Percentiles rank a stretch among this genome's conserved stretches.
phyloP scores from a whole-genome alignment of 768 basidiomycete genomes.

The Leccinum incarnatum region DNA sequence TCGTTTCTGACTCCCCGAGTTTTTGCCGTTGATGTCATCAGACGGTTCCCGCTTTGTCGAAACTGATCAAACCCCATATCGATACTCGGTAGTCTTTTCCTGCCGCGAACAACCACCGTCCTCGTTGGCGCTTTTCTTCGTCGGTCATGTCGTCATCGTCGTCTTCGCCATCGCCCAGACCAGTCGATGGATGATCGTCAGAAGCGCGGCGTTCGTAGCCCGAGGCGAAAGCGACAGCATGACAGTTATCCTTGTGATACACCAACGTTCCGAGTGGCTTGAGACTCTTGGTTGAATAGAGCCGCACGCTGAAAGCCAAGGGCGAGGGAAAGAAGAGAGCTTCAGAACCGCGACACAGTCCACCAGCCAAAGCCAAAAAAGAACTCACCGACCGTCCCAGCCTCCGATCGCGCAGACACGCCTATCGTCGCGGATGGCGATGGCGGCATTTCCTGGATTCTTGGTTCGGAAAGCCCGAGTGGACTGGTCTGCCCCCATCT shows the following conservation, averaged over 20 bases:
- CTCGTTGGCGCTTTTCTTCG: slow-evolving; percentile 43
- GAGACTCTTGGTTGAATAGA: slow-evolving; percentile 78
- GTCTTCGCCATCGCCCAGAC: slow-evolving; percentile 4
- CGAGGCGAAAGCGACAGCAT: slow-evolving; percentile 69
- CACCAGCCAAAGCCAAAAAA: neutral
- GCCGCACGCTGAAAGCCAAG: slow-evolving; percentile 54
- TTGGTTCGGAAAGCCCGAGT: too few species aligned
- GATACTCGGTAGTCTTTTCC: slow-evolving; percentile 69
- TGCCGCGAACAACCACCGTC: slow-evolving; percentile 63
- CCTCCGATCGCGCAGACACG: slow-evolving; percentile 85
- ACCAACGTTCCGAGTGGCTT: slow-evolving; percentile 81
- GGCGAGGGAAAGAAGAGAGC: neutral
- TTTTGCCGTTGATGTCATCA: neutral
- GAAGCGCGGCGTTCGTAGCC: slow-evolving; percentile 5
- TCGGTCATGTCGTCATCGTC: slow-evolving; percentile 49
- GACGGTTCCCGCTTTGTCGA: slow-evolving; percentile 8
- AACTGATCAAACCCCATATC: slow-evolving; percentile 63
- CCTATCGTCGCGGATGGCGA: slow-evolving; percentile 48
- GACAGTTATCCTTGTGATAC: slow-evolving; percentile 79
- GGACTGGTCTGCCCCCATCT: slow-evolving; percentile 9
- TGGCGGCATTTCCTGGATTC: too few species aligned
- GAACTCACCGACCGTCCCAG: slow-evolving; percentile 76
- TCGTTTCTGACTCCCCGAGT: neutral
- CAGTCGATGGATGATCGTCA: slow-evolving; percentile 2
- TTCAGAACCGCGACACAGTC: neutral